Evolutionary conservation across 441 rosid genomes (phyloP), one percentile per base, ranked within the genome.

Genomic region (Euphorbia celastroides): DNA sequence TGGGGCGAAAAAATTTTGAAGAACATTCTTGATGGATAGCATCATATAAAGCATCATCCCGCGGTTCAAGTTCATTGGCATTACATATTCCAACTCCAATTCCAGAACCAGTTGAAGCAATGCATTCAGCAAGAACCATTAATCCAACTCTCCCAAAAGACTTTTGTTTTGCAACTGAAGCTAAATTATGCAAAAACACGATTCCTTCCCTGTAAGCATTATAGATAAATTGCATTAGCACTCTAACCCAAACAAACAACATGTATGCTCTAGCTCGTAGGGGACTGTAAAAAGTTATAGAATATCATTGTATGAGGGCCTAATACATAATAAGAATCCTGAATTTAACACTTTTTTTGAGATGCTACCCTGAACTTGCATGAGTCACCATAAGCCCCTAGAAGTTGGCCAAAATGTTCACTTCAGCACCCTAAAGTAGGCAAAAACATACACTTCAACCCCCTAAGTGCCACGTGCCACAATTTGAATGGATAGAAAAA

Each of bases 111-210:
- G 82, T 82, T 55, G 97, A 85, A 59, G 87, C 88, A 78, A 91
- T 83, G 72, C 97, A 91, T 72, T 84, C 92, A 56, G 80, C 91
- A 66, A 91, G 83, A 77, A 82, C 84, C 96, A 91, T 88, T 66
- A 94, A 83, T 78, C 99, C 99, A 70, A 90, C 90, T 82, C 99
- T 86, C 69, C 96, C 82, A 80, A 91, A 86, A 61, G 97, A 81
- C 67, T 74, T 86, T 66, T 75, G 85, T 82, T 86, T 94, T 60
- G 88, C 87, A 64, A 78, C 74, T 61, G 91, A 86, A 71, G 93
- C 96, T 77, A 94, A 72, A 71, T 77, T 75, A 74, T 72, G 82
- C 74, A 92, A 72, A 82, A 94, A 84, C 58, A 41, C 74, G 57
- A 86, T 72, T 74, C 62, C 80, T 62, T 77, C 67, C 96, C 97